A percentile compares a stretch with the other conserved stretches of the same genome.
phyloP scores from a whole-genome alignment of 345 rosid species.

The Draba incana region DNA sequence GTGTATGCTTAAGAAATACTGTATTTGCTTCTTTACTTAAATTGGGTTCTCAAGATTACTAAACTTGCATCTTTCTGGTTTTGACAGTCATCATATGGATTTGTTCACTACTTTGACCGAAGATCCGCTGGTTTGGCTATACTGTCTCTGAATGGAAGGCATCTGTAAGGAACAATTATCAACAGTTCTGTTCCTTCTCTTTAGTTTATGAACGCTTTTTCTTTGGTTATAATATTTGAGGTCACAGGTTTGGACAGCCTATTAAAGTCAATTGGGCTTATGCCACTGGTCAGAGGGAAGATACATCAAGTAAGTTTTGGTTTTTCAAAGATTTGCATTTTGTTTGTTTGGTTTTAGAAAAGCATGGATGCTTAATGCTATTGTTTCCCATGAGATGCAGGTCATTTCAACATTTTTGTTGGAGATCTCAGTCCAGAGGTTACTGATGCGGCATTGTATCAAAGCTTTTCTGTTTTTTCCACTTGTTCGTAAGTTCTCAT shows the following conservation, averaged over 20 bases:
- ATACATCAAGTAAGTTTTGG: slow-evolving; percentile 74
- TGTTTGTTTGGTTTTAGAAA: neutral
- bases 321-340: slow-evolving; percentile 15
- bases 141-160: slow-evolving; percentile 87
- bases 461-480: slow-evolving; percentile 86
- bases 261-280: too few species aligned
- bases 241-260: slow-evolving; percentile 93
- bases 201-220: neutral
- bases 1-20: too few species aligned
- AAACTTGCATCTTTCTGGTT: slow-evolving; percentile 23
- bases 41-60: neutral
- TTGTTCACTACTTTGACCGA: slow-evolving; percentile 89
- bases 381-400: slow-evolving; percentile 46
- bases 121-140: slow-evolving; percentile 88
- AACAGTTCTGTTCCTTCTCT: neutral
- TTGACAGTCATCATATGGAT: slow-evolving; percentile 90
- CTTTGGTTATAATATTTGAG: slow-evolving; percentile 3
- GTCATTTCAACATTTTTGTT: slow-evolving; percentile 91
- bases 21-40: neutral
- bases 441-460: slow-evolving; percentile 86
- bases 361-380: slow-evolving; percentile 19
- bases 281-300: slow-evolving; percentile 97
- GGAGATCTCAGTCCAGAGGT: slow-evolving; percentile 99
- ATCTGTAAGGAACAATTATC: slow-evolving; percentile 58
- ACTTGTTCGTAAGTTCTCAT: slow-evolving; percentile 86